Evolutionary conservation across 148 eudicot species (phyloP), one percentile per base, ranked within the genome.

Genomic region (Beta vulgaris): DNA sequence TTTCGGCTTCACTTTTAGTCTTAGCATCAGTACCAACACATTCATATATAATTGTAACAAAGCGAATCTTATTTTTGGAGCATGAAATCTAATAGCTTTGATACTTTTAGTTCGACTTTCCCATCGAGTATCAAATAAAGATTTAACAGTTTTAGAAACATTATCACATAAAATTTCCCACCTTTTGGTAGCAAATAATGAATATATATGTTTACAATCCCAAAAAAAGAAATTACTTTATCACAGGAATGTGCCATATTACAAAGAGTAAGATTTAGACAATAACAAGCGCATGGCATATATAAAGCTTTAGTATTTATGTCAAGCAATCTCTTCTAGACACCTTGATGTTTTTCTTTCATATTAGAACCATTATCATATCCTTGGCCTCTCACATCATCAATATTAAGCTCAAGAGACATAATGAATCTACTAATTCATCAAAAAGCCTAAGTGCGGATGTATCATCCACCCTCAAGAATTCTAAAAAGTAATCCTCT

Each of bases 201-300:
- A 0, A 23, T 66, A 68, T 3, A 68, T 68, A 36, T 26, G 55
- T 68, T 68, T 15, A 43, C 29, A 68, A 68, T 68, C 10, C 54
- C 71, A 68, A 68, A 68, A n/a, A 68, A 68, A 12, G 71, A 68
- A 42, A 68, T 26, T 43, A 12, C 55, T 68, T 26, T 68, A 42
- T 25, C 48, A 68, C 71, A 68, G 26, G 54, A 43, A 68, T 68
- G 71, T 42, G 70, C 16, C 61, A 57, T 57, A 57, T 57, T 32
- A 23, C 5, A 35, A 19, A 65, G 69, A 37, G 26, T 40, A 37
- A 65, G 69, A 65, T 65, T 65, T 25, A 26, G 61, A 57, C 61
- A 25, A 49, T 49, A 32, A 57, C 61, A 57, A 57, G 34, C 34
- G 10, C 61, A 57, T 25, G 61, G 34, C 61, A 57, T 57, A 57